Conservation (phyloP, 176 grass and related monocot species). For the Triticum turgidum region DNA sequence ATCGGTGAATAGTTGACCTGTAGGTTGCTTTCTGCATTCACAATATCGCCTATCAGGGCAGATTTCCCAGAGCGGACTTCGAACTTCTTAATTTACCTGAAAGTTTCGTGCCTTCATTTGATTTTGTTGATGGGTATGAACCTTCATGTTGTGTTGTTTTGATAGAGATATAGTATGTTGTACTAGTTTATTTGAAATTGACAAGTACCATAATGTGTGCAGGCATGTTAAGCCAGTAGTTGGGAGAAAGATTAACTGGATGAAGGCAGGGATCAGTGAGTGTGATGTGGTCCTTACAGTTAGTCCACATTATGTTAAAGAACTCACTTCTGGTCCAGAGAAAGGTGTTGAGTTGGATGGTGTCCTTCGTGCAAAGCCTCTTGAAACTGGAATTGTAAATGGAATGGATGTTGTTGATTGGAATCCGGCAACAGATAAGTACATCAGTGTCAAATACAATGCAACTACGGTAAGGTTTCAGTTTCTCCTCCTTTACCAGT, state of each 20-base stretch:
- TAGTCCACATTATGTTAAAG: conserved; percentile 88
- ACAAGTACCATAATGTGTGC: not conserved
- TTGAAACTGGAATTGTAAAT: conserved; percentile 68
- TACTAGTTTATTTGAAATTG: conserved; percentile 15
- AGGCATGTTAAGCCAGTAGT: conserved; percentile 69
- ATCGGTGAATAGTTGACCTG: conserved; percentile 18
- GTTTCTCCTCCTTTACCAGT: not conserved
- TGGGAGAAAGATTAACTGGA: conserved; percentile 88
- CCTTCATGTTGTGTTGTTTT: conserved; percentile 12
- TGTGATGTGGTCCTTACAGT: conserved; percentile 79
- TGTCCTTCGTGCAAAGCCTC: conserved; percentile 47
- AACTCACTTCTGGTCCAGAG: conserved; percentile 65
- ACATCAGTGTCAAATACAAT: conserved; percentile 70
- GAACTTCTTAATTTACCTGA: conserved; percentile 76
- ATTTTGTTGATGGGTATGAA: conserved; percentile 85
- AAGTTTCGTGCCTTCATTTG: conserved; percentile 75
- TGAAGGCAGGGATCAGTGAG: conserved; percentile 81
- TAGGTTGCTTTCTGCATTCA: conserved; percentile 99
- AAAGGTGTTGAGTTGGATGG: conserved; percentile 79
- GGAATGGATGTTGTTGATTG: conserved; percentile 94
- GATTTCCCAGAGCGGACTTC: conserved; percentile 75
- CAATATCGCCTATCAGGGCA: conserved; percentile 90
- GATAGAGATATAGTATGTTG: not conserved
- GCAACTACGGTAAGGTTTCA: conserved; percentile 54
- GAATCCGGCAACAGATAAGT: conserved; percentile 78